Evolutionary conservation across 2,329 filamentous ascomycete genomes (phyloP), one percentile per base, ranked within the genome.

Genomic region (Waltergamsia citrina): DNA sequence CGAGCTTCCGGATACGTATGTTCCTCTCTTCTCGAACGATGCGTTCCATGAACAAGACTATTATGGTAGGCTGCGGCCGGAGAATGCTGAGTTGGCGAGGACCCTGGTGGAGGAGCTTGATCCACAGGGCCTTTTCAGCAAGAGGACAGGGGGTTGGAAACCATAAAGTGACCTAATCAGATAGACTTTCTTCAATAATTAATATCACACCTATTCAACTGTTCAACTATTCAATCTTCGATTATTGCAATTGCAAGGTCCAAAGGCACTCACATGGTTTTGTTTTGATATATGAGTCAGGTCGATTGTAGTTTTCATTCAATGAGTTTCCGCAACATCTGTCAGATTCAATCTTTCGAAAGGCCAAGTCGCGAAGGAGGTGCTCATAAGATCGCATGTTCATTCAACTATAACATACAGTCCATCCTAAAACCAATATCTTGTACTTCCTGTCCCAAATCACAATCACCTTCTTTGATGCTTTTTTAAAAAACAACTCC

Each of bases 11-110:
- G 47, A 55, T 18, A 54, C 43, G 2, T 61, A 59, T 37, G 43
- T 59, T 31, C 62, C 62, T 10, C 40, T 65, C 7, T 64, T 63
- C 43, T 54, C 57, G 52, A 67, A 65, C 42, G 59, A 65, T 33
- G 54, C 49, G 8, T 63, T 55, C 41, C 56, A 54, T 34, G 38
- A 50, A 15, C 55, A 67, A 43, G 60, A 66, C 34, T 63, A 62
- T 42, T 65, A 54, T 31, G 58, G 52, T 3, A 44, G 62, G 26
- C 34, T 67, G 42, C 50, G 45, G 38, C 48, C 53, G 1, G 53
- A 52, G 44, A 55, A 44, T 38, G 32, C 49, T 36, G 43, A 49
- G 30, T 42, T 65, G 20, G 62, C 57, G 6, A 43, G 46, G 28
- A 34, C 22, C 17, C 56, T 64, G 18, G 48, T 52, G 11, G 43